These are phyloP conservation scores for Pseudopithomyces chartarum DNA, from an alignment of 2,329 filamentous ascomycete genomes.

Conservation along the genomic window DNA sequence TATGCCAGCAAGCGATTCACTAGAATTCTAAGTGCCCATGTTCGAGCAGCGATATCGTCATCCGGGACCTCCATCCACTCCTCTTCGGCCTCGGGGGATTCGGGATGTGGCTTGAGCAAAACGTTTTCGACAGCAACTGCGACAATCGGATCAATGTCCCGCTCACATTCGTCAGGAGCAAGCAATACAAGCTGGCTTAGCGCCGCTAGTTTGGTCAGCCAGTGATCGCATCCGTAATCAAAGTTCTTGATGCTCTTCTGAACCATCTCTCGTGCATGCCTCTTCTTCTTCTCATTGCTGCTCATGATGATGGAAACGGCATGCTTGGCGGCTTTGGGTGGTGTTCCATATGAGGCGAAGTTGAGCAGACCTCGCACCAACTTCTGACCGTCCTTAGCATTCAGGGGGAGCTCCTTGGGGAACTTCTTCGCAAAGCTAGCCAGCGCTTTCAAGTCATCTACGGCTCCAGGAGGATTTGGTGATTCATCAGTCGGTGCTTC, in stretches of 20 bases:
- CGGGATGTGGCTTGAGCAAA: slow-evolving; percentile 68
- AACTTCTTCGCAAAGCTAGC: slow-evolving; percentile 89
- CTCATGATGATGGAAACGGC: slow-evolving; percentile 89
- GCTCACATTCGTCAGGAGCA: slow-evolving; percentile 72
- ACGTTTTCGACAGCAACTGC: slow-evolving; percentile 78
- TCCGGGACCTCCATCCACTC: slow-evolving; percentile 65
- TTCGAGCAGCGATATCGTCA: slow-evolving; percentile 82
- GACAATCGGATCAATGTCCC: slow-evolving; percentile 74
- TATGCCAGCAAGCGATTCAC: slow-evolving; percentile 80
- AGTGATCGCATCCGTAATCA: slow-evolving; percentile 73
- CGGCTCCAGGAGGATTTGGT: slow-evolving; percentile 73
- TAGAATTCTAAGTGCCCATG: slow-evolving; percentile 80
- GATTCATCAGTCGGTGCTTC: slow-evolving; percentile 74
- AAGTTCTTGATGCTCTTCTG: slow-evolving; percentile 76
- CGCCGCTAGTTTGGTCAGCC: slow-evolving; percentile 73
- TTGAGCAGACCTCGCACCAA: slow-evolving; percentile 80
- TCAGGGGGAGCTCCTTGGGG: slow-evolving; percentile 75
- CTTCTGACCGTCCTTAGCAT: slow-evolving; percentile 65
- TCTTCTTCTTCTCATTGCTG: slow-evolving; percentile 75
- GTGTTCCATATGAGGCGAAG: slow-evolving; percentile 82
- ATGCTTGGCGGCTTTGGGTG: slow-evolving; percentile 86
- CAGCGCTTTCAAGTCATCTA: slow-evolving; percentile 92
- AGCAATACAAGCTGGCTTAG: slow-evolving; percentile 78
- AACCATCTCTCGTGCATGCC: slow-evolving; percentile 83
- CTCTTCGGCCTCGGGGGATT: slow-evolving; percentile 59